phyloP scores from a whole-genome alignment of 75 land plant genomes.

The Isoetes taiwanensis region DNA sequence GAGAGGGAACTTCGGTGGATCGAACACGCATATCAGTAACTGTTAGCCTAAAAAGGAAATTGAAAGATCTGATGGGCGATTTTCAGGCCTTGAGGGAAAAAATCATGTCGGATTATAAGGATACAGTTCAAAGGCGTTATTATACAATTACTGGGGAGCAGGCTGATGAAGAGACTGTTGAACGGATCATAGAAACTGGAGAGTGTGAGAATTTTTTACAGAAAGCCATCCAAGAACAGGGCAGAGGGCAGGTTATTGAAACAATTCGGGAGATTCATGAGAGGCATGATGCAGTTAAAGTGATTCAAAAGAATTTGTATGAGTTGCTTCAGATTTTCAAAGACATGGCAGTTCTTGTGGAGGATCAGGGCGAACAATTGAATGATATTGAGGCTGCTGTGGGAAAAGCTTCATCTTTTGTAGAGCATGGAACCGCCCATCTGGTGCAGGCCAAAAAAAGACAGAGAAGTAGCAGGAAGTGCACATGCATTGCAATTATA shows the following conservation, averaged over 20 bases:
- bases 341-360: constrained; percentile 56
- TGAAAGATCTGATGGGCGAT: constrained; percentile 48
- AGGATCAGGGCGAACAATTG: constrained; percentile 38
- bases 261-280: constrained; percentile 31
- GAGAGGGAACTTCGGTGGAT: constrained; percentile 30
- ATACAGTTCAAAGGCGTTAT: constrained; percentile 40
- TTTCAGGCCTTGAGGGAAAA: constrained; percentile 39
- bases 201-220: no score
- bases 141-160: constrained; percentile 35
- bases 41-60: constrained; percentile 33
- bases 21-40: constrained; percentile 29
- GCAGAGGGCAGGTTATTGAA: no score
- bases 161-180: constrained; percentile 42
- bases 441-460: constrained; percentile 19
- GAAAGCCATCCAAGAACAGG: no score
- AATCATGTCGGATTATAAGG: constrained; percentile 48
- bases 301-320: constrained; percentile 24
- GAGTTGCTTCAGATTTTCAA: constrained; percentile 44
- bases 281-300: constrained; percentile 26
- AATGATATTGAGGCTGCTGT: constrained; percentile 41
- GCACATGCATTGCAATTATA: constrained; percentile 33
- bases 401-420: constrained; percentile 23
- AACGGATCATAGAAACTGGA: constrained; percentile 34
- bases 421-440: constrained; percentile 27
- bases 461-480: constrained; percentile 35